phyloP scores from a whole-genome alignment of 1,139 yeast genomes.

The Hansenula anomala region DNA sequence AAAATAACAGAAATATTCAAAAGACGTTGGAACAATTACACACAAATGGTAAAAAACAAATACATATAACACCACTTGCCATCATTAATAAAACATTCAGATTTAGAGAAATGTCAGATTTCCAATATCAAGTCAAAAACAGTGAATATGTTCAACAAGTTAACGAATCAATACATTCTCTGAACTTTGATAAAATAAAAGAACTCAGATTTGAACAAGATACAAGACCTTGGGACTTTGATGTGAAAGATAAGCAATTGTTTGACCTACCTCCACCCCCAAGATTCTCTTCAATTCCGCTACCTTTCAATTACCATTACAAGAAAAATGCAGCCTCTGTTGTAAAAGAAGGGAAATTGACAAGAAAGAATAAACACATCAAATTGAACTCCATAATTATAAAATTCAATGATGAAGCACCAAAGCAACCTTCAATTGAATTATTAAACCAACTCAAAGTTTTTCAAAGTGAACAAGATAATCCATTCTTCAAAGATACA shows the following conservation, averaged over 20 bases:
- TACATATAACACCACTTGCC: constrained; percentile 55
- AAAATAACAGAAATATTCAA: constrained; percentile 44
- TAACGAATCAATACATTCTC: constrained; percentile 34
- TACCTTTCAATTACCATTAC: constrained; percentile 73
- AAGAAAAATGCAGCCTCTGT: constrained; percentile 50
- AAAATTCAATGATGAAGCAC: constrained; percentile 41
- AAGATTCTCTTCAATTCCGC: constrained; percentile 64
- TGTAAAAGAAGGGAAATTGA: constrained; percentile 49
- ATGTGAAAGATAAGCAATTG: not conserved
- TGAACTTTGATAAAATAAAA: constrained; percentile 35
- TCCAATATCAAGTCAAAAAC: constrained; percentile 64
- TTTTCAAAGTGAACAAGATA: constrained; percentile 9
- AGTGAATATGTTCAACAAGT: constrained; percentile 44
- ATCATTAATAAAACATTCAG: constrained; percentile 67
- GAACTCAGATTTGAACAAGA: constrained; percentile 24
- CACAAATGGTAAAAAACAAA: constrained; percentile 23
- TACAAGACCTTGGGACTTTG: constrained; percentile 16
- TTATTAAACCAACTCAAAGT: constrained; percentile 31
- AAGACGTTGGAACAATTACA: constrained; percentile 38
- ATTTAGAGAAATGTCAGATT: constrained; percentile 86
- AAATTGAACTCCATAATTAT: constrained; percentile 43
- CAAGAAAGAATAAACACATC: constrained; percentile 32
- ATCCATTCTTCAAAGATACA: constrained; percentile 16
- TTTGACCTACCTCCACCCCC: constrained; percentile 85
- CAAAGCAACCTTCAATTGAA: constrained; percentile 37